Evolutionary conservation across 1,139 yeast genomes (phyloP), one percentile per base, ranked within the genome.

Genomic region (Torulaspora pretoriensis): DNA sequence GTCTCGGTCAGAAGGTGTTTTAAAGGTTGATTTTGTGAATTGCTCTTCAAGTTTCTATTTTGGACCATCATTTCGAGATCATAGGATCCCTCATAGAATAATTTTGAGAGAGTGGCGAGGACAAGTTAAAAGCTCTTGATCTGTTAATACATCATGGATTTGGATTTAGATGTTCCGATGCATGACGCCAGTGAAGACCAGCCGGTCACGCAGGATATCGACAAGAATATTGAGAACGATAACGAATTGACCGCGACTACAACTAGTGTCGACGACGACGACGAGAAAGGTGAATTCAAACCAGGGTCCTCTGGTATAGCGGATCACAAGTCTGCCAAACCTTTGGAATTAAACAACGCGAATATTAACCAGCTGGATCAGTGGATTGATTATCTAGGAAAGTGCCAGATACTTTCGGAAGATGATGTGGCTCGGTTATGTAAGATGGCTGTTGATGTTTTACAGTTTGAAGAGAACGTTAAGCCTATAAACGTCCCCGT

Each of bases 401-500:
- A 81, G 53, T 89, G 97, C 67, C 87, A 87, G 66, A 90, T 92
- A 19, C 73, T 89, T 50, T 71, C 81, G 34, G 96, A 89, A 67
- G 79, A 77, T 29, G 90, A 87, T 50, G 95, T 89, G 29, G 81
- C 81, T 55, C 75, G 77, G 59, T 71, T 89, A 53, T 89, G 97
- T 62, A 85, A 82, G 55, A 84, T 85, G 92, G 95, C 94, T n/a
- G 78, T 82, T 47, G 92, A 84, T 53, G 89, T 83, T 31, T 70
- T 84, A 57, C 88, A 83, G 64, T 80, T 79, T 55, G 94, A 84
- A 68, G 86, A 83, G 58, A 89, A 89, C 61, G 97, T 89, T 35
- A 96, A 88, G 67, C 96, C 96, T 1, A 96, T 89, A 37, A 79
- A 77, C 50, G 92, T 85, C 3, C 96, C 96, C 1, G 88, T 87